Evolutionary conservation across 192 early-diverging fungal genomes (phyloP).

Genomic region (Gorgonomyces haynaldii): DNA sequence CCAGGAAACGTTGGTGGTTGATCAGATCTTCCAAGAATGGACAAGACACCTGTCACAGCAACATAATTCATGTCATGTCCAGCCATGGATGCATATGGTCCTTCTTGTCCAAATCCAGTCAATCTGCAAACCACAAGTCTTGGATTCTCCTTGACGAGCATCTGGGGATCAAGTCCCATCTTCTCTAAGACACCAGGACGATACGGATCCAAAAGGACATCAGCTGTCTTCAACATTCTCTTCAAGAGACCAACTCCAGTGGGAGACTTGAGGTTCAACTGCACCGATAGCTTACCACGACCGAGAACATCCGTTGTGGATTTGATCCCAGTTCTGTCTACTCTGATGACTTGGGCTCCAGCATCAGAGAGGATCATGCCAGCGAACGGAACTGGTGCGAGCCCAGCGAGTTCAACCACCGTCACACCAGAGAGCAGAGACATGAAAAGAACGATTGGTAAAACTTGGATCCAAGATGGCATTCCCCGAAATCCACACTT

Average conservation of each 20-base stretch:
- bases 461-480: too few relatives aligned
- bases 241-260: conserved; percentile 31
- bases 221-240: conserved; percentile 31
- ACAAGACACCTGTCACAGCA: conserved; percentile 49
- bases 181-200: conserved; percentile 59
- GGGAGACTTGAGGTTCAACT: conserved; percentile 44
- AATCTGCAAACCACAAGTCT: conserved; percentile 46
- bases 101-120: conserved; percentile 59
- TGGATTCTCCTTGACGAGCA: conserved; percentile 40
- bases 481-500: too few relatives aligned
- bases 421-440: too few relatives aligned
- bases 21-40: conserved; percentile 19
- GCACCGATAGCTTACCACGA: conserved; percentile 52
- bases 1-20: conserved; percentile 18
- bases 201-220: conserved; percentile 57
- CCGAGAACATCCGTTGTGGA: not conserved
- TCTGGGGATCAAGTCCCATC: conserved; percentile 50
- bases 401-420: conserved; percentile 56
- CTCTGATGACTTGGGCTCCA: conserved; percentile 55
- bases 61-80: conserved; percentile 55
- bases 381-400: conserved; percentile 57
- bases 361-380: conserved; percentile 57
- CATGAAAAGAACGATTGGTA: too few relatives aligned
- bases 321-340: conserved; percentile 31
- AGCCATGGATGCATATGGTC: conserved; percentile 13